Evolutionary conservation across 1,284 basidiomycete genomes (phyloP).

Genomic region (Sanghuangporus baumii): DNA sequence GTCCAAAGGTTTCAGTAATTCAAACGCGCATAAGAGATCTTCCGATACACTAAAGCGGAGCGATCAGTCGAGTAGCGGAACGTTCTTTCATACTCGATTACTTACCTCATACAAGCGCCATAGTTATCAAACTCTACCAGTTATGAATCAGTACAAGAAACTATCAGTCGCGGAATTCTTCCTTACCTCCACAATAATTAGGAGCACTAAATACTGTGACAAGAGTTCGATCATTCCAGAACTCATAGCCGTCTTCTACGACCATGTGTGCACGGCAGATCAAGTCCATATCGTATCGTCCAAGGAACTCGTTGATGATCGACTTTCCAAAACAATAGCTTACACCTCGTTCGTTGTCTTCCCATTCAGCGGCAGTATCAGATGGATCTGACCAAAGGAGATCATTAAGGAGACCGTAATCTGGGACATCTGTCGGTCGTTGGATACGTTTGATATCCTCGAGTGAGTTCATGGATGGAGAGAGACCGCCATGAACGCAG

Average conservation of each 20-base stretch:
- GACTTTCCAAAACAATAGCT: constrained; percentile 99
- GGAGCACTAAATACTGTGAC: constrained; percentile 99
- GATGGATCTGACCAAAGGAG: constrained; percentile 98
- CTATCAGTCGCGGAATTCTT: constrained; percentile 12
- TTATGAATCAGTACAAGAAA: constrained; percentile 15
- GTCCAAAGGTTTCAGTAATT: constrained; percentile 94
- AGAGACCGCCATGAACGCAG: constrained; percentile 97
- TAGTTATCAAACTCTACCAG: constrained; percentile 92
- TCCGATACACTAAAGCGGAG: constrained; percentile 75
- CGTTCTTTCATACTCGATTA: constrained; percentile 13
- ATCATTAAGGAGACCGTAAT: constrained; percentile 97
- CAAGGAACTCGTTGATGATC: constrained; percentile 94
- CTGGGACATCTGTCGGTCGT: constrained; percentile 98
- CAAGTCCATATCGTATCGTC: constrained; percentile 95
- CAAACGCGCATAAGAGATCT: constrained; percentile 96
- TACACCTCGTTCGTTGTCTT: constrained; percentile 99
- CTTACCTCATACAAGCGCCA: constrained; percentile 87
- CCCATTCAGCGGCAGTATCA: constrained; percentile 98
- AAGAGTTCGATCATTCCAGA: constrained; percentile 98
- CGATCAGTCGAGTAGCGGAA: constrained; percentile 21
- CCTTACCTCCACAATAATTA: constrained; percentile 93
- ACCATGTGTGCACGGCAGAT: constrained; percentile 99
- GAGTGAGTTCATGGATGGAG: constrained; percentile 97
- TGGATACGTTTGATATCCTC: constrained; percentile 99
- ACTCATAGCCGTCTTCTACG: constrained; percentile 98